These are phyloP conservation scores for Aspergillus homomorphus DNA, from an alignment of 495 filamentous ascomycete genomes.

Conservation along the genomic window DNA sequence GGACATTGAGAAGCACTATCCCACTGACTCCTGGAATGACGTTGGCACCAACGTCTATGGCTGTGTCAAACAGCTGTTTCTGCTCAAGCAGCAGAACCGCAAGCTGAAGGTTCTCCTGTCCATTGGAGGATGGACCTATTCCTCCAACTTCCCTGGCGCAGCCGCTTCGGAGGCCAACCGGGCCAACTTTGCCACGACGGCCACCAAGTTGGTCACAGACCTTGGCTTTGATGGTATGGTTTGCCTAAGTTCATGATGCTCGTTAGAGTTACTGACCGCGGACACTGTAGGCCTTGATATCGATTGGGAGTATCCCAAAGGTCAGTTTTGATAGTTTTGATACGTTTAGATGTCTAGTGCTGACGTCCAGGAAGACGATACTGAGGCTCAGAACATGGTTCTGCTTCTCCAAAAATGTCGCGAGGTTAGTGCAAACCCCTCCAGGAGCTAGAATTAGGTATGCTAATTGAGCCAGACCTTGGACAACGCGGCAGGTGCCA, in stretches of 20 bases:
- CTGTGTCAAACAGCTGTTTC: constrained; percentile 88
- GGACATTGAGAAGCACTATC: constrained; percentile 83
- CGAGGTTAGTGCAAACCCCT: neutral
- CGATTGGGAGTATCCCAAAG: constrained; percentile 60
- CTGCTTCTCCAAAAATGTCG: constrained; percentile 54
- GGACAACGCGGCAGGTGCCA: constrained; percentile 55
- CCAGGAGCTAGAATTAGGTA: neutral
- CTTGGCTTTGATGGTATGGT: constrained; percentile 57
- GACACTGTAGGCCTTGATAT: constrained; percentile 50
- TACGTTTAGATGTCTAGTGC: neutral
- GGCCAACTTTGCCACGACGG: constrained; percentile 65
- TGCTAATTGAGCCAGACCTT: constrained; percentile 42
- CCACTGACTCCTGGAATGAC: constrained; percentile 45
- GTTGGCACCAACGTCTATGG: constrained; percentile 45
- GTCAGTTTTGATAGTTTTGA: constrained; percentile 14
- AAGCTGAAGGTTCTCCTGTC: constrained; percentile 88
- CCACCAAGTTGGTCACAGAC: constrained; percentile 66
- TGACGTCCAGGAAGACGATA: constrained; percentile 34
- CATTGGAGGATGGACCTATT: constrained; percentile 97
- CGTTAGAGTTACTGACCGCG: constrained; percentile 10
- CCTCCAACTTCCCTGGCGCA: constrained; percentile 75
- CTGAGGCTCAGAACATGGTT: constrained; percentile 67
- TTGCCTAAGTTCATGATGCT: neutral
- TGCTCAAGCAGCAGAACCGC: constrained; percentile 84
- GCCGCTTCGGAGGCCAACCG: constrained; percentile 60